These are phyloP conservation scores for Tylopilus sp. DNA, from an alignment of 768 basidiomycete genomes.

Conservation along the genomic window DNA sequence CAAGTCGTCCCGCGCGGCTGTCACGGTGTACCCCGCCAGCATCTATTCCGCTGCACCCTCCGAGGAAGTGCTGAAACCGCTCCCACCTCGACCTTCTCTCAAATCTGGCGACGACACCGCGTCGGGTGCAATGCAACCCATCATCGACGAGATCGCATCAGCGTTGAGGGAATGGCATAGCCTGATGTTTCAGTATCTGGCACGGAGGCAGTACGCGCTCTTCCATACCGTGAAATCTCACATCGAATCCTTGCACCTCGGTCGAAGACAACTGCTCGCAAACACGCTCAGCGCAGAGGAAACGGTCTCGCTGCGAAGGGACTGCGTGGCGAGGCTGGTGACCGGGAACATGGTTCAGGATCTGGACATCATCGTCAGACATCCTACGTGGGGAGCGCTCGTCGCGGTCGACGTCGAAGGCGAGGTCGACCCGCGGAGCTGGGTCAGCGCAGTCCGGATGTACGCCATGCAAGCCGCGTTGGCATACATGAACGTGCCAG, in stretches of 20 bases:
- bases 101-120: slow-evolving; percentile 93
- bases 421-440: slow-evolving; percentile 74
- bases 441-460: slow-evolving; percentile 89
- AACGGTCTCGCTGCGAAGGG: slow-evolving; percentile 72
- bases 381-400: slow-evolving; percentile 86
- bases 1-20: slow-evolving; percentile 64
- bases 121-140: slow-evolving; percentile 78
- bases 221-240: slow-evolving; percentile 86
- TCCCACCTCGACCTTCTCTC: slow-evolving; percentile 89
- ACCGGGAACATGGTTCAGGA: slow-evolving; percentile 89
- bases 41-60: slow-evolving; percentile 71
- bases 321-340: slow-evolving; percentile 85
- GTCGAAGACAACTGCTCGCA: slow-evolving; percentile 86
- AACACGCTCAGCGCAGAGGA: slow-evolving; percentile 87
- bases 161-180: slow-evolving; percentile 95
- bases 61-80: slow-evolving; percentile 63
- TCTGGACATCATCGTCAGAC: slow-evolving; percentile 93
- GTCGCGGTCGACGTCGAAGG: slow-evolving; percentile 89
- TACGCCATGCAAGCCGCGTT: slow-evolving; percentile 84
- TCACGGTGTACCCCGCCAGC: slow-evolving; percentile 72
- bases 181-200: slow-evolving; percentile 88
- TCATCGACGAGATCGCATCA: slow-evolving; percentile 96
- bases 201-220: slow-evolving; percentile 82
- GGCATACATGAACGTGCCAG: slow-evolving; percentile 65
- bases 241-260: slow-evolving; percentile 87